Evolutionary conservation across 371 early-diverging fungal species (phyloP), one percentile per base, ranked within the genome.

Genomic region (Choanephora cucurbitarum): DNA sequence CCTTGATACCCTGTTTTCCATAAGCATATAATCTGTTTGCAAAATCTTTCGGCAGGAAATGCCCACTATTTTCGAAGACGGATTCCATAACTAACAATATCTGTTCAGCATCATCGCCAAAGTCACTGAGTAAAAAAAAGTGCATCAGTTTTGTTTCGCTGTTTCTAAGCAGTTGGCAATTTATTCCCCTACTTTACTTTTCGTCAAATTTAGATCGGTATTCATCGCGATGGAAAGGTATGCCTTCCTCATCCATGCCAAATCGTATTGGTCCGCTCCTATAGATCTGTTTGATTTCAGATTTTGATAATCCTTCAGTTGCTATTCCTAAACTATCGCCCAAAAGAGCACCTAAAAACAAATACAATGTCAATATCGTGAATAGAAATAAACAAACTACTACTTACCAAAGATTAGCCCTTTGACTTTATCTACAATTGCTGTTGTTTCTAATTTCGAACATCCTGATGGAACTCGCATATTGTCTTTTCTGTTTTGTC

Each of bases 21-120:
- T 85, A 84, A 10, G 70, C 64, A 34, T 62, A 61, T 28, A 87
- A 64, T 49, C 77, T 55, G 41, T 58, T 57, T 7, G 85, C 77
- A 61, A 82, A 85, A 19, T 79, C 72, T 47, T 69, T 67, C 10
- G 65, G 57, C 39, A 83, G 72, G 31, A 89, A 80, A 4, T 69
- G 53, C 1, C 83, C 85, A 52, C 76, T 75, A 31, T 67, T 67
- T 39, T 77, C 72, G 13, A 79, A 64, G 19, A 86, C 52, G 7
- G 85, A 72, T 39, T 81, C 74, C 28, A 84, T 68, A 14, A 89
- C 49, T 23, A 87, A 61, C 9, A 89, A 55, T 46, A 73, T 57
- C 45, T 89, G 89, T 48, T 89, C 89, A 28, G 85, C 81, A 59
- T 89, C 87, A 52, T 84, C 86, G 5, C 88, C 85, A 60, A 79